Evolutionary conservation across 371 early-diverging fungal genomes (phyloP), one percentile per base, ranked within the genome.

Genomic region (Mortierella sp.): DNA sequence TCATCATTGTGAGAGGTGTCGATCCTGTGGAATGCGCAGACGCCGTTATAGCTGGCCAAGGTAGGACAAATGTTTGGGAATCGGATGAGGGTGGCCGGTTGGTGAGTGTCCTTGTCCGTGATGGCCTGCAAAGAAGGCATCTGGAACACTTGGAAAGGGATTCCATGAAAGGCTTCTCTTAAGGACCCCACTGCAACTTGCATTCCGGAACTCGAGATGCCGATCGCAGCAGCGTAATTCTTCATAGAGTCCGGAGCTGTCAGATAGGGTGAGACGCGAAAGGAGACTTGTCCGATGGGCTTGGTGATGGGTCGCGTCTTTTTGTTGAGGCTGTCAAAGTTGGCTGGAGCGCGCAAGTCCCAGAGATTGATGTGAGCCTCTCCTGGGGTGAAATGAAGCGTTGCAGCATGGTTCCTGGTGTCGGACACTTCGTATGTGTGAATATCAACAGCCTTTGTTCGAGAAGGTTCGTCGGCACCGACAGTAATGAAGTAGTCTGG

Each of bases 401-500:
- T 77, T 0, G 67, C 54, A 26, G 50, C 64, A 40, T 50, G 46
- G 8, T 40, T 48, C 16, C 72, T 72, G n/a, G 61, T 34, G 43
- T 59, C 77, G 16, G 77, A 77, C 16, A 77, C 10, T 31, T 26
- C 72, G 37, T 19, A 50, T 2, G 37, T 24, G 21, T 5, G 19
- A 5, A 77, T 43, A 2, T 24, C 28, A 26, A 57, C n/a, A 19
- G 71, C 43, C n/a, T 48, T 10, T 5, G 40, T 64, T 37, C 19
- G 34, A 10, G 72, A 37, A 4, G 43, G 48, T 0, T 67, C 24
- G 43, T 67, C 67, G 11, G 67, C 67, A 0, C 72, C 72, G 9
- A 77, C 72, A 16, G 26, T 55, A 37, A 77, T 64, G 53, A 77
- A 43, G 19, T 72, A 72, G 26, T 55, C 59, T 26, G 77, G 77